Evolutionary conservation across 2,329 filamentous ascomycete genomes (phyloP).

Genomic region (Colletotrichum brevisporum): DNA sequence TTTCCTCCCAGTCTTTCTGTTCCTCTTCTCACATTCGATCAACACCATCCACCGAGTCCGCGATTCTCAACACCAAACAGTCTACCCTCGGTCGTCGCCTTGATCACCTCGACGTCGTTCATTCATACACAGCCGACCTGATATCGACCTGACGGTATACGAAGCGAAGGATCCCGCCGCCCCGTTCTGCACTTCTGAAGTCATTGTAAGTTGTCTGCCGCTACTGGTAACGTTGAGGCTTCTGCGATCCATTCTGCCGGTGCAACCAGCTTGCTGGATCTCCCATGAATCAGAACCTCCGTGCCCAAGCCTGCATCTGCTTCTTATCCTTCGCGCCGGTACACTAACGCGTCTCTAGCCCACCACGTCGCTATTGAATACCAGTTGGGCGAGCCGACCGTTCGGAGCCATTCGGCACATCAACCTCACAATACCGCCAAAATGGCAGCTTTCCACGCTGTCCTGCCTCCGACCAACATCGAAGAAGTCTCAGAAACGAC

Average conservation of each 20-base stretch:
- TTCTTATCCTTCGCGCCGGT: neutral
- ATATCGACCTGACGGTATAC: neutral
- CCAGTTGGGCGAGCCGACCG: neutral
- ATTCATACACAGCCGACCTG: neutral
- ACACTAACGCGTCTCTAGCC: neutral
- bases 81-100: conserved; percentile 17
- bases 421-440: conserved; percentile 3
- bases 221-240: conserved; percentile 5
- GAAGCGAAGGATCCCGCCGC: neutral
- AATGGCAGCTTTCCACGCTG: neutral
- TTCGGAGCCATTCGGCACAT: neutral
- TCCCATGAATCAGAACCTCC: neutral
- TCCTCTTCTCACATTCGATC: neutral
- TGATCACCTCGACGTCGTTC: conserved; percentile 3
- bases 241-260: conserved; percentile 20
- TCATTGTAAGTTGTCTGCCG: conserved; percentile 8
- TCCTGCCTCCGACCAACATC: neutral
- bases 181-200: neutral
- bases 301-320: neutral
- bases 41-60: conserved; percentile 23
- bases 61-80: conserved; percentile 14
- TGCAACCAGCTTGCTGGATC: conserved; percentile 3
- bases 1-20: conserved; percentile 12
- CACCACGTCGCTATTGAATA: neutral
- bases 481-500: conserved; percentile 23